Percentiles rank a stretch among this genome's conserved stretches.
Conservation (phyloP, 1,284 basidiomycete species). For the Gymnopus androsaceus region DNA sequence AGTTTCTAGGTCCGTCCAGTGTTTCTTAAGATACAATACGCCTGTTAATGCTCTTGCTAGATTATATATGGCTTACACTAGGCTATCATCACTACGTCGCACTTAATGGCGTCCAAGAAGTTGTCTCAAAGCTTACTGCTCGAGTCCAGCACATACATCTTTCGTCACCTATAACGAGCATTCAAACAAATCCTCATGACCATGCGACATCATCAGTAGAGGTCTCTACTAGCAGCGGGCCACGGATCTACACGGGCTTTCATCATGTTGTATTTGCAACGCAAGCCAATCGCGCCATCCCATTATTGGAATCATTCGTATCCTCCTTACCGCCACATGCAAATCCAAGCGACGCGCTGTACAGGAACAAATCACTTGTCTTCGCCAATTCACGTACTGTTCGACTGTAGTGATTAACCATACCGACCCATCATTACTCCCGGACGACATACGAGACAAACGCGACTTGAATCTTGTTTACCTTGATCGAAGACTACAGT, state of each 20-base stretch:
- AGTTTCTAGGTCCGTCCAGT: constrained; percentile 54
- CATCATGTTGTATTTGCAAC: constrained; percentile 71
- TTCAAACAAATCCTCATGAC: constrained; percentile 38
- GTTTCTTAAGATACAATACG: not conserved
- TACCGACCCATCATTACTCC: constrained; percentile 60
- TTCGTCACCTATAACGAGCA: constrained; percentile 47
- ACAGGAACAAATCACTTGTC: constrained; percentile 40
- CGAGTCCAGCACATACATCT: constrained; percentile 54
- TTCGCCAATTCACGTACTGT: constrained; percentile 49
- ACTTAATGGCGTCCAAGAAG: constrained; percentile 53
- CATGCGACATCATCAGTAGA: constrained; percentile 37
- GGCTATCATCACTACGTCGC: constrained; percentile 65
- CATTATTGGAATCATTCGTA: constrained; percentile 46
- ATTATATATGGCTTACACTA: constrained; percentile 65
- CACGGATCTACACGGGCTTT: constrained; percentile 45
- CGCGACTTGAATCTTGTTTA: constrained; percentile 68
- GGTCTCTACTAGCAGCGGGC: constrained; percentile 32
- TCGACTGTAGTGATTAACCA: constrained; percentile 70
- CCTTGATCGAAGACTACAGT: not conserved
- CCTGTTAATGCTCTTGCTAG: constrained; percentile 31
- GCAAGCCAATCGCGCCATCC: constrained; percentile 62
- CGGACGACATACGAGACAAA: constrained; percentile 46
- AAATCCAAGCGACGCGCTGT: constrained; percentile 31
- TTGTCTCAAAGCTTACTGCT: constrained; percentile 47
- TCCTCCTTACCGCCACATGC: constrained; percentile 33